Evolutionary conservation across 148 eudicot genomes (phyloP), one percentile per base, ranked within the genome.

Genomic region (Silene latifolia): DNA sequence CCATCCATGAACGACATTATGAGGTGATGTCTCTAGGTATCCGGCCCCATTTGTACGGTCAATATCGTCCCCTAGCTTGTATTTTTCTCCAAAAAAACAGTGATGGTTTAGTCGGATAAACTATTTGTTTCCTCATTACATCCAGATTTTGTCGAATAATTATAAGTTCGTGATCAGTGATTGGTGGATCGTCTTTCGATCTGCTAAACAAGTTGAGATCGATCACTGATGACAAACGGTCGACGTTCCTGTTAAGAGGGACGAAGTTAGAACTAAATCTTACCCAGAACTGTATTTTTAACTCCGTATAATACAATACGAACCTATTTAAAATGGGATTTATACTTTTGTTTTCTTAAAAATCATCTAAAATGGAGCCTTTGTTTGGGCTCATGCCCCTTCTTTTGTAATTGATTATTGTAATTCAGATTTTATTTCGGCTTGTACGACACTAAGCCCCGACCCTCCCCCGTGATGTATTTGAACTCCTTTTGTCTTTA

Each of bases 1-100:
- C 78, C 78, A 75, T 0, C 1, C 8, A 20, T 75, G 78, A 63
- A 66, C 7, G 12, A 9, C 18, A 62, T 75, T 75, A 32, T 75
- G 78, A 10, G 64, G 63, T 0, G 64, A 19, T 0, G 1, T 4
- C 72, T 75, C 78, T 0, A 75, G 71, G 20, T 47, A 12, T 0
- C 78, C 78, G 0, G 72, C 51, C 7, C 47, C 32, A 13, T n/a
- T 48, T 0, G 21, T 5, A 2, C 39, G 35, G 61, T 54, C 51
- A 0, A 20, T 13, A 3, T 3, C 24, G 0, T 54, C 63, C 1
- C 72, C 72, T 0, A 47, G 21, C 10, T 12, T 4, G 25, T 67
- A 75, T 0, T 9, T 10, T 0, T n/a, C 13, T 8, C 78, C 78
- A n/a, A 66, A 65, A 65, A 32, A 67, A 66, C 18, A 54, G 3